Evolutionary conservation across 768 basidiomycete species (phyloP), one percentile per base, ranked within the genome.

Genomic region (Amanita phalloides): DNA sequence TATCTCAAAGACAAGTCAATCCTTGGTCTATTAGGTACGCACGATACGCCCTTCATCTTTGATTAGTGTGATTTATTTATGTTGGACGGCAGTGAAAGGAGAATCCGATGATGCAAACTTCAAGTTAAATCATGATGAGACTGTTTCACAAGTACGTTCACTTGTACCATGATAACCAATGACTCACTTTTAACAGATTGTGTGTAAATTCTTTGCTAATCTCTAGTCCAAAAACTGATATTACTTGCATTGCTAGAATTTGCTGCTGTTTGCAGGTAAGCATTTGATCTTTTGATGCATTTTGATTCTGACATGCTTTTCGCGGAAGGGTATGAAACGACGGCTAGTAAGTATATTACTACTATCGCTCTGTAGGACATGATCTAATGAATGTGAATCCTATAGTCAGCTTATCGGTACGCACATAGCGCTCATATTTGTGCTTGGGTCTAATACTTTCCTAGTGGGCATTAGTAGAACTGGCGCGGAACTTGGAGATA

Each of bases 301-400:
- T 7, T 5, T n/a, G 13, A 30, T 28, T 30, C 13, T 45, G 3
- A 30, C 11, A 45, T 14, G 44, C 3, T 14, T 28, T n/a, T n/a
- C 8, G 13, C 13, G 33, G 4, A 45, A 45, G 44, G 44, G 2
- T 28, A 45, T 30, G 28, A 45, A 28, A 30, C 44, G n/a, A 45
- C 44, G 17, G 44, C 73, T 0, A 69, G 73, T 72, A 56, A 46
- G 70, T 62, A 21, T n/a, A 8, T 30, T 20, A 10, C 23, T 33
- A 33, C 30, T 2, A 33, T 17, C 17, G 17, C 17, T 17, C 17
- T 17, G 32, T 11, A 13, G 11, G 0, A 1, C 6, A 20, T 3
- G 10, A 42, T 42, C 20, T 42, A 13, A 42, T 23, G 7, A 42
- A 21, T 39, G 4, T 8, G n/a, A n/a, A 42, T 23, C 0, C 6